Conservation (phyloP, 495 filamentous ascomycete species). For the Talaromyces ruber region DNA sequence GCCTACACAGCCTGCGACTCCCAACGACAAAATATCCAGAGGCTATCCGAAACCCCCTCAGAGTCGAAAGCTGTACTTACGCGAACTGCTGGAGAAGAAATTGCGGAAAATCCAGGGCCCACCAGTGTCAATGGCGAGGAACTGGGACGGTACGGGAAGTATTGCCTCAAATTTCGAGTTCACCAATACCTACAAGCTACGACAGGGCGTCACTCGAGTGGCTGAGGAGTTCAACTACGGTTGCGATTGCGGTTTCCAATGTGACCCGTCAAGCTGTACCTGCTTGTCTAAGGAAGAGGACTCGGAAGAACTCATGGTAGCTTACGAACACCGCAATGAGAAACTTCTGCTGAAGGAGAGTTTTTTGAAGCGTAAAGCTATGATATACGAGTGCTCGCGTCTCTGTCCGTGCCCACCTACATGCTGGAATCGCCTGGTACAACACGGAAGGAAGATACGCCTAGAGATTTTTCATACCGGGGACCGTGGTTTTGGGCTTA, state of each 20-base stretch:
- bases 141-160: conserved; percentile 8
- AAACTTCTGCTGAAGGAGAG: conserved; percentile 17
- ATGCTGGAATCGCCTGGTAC: conserved; percentile 78
- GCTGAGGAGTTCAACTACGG: conserved; percentile 30
- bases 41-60: background rate
- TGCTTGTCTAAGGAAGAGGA: conserved; percentile 32
- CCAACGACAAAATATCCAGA: background rate
- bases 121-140: conserved; percentile 11
- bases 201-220: conserved; percentile 21
- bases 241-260: conserved; percentile 26
- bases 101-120: conserved; percentile 20
- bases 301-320: conserved; percentile 24
- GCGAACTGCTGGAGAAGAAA: conserved; percentile 16
- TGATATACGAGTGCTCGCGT: conserved; percentile 77
- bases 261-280: conserved; percentile 24
- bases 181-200: conserved; percentile 30
- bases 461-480: conserved; percentile 78
- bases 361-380: conserved; percentile 24
- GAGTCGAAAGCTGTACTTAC: background rate
- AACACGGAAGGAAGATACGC: conserved; percentile 63
- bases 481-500: conserved; percentile 75
- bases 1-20: background rate
- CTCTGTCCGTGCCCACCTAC: conserved; percentile 55
- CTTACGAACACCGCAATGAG: conserved; percentile 19
- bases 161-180: conserved; percentile 34